Evolutionary conservation across 768 basidiomycete species (phyloP).

Genomic region (Amylocystis lapponica): DNA sequence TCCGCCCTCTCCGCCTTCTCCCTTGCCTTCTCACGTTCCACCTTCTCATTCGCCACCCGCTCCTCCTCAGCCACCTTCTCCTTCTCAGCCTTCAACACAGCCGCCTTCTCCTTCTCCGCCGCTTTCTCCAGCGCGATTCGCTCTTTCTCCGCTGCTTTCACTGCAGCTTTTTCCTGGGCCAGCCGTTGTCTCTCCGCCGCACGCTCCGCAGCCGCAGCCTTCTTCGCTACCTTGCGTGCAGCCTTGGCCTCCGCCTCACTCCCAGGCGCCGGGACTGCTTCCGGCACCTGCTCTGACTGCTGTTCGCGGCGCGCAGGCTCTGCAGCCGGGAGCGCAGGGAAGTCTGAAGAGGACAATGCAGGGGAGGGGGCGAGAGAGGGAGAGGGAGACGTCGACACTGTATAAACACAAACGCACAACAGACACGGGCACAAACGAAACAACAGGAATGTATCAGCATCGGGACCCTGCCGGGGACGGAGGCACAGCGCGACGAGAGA

Average conservation of each 20-base stretch:
- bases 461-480: conserved; percentile 21
- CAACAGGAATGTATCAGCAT: conserved; percentile 27
- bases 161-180: conserved; percentile 53
- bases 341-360: conserved; percentile 62
- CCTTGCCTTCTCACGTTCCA: conserved; percentile 31
- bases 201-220: conserved; percentile 55
- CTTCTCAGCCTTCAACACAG: conserved; percentile 32
- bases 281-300: conserved; percentile 16
- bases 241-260: conserved; percentile 43
- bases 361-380: conserved; percentile 37
- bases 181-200: conserved; percentile 53
- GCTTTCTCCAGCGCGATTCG: conserved; percentile 49
- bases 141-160: conserved; percentile 49
- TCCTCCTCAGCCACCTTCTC: conserved; percentile 33
- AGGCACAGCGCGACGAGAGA: conserved; percentile 29
- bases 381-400: conserved; percentile 16
- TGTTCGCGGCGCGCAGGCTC: conserved; percentile 22
- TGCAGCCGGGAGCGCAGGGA: conserved; percentile 58
- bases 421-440: conserved; percentile 17
- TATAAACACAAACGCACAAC: conserved; percentile 32
- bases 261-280: conserved; percentile 9
- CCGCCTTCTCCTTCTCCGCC: conserved; percentile 44
- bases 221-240: conserved; percentile 60
- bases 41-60: conserved; percentile 30
- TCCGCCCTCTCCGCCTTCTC: conserved; percentile 31